Percentiles rank a stretch among this genome's conserved stretches.
Conservation (phyloP, 2,329 filamentous ascomycete species). For the Fusarium lyarnte region DNA sequence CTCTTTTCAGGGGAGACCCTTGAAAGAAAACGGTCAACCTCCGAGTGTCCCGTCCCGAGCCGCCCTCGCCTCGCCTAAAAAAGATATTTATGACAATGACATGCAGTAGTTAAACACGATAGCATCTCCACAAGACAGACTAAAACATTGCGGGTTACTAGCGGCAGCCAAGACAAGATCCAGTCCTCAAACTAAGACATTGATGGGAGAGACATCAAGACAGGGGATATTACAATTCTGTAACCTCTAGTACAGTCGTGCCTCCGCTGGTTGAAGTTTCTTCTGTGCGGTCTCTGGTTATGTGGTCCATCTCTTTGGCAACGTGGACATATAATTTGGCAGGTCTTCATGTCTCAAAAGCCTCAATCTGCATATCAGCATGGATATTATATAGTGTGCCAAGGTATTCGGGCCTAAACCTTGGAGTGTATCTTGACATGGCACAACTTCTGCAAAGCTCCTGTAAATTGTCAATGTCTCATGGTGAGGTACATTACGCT, state of each 20-base stretch:
- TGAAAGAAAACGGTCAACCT: background rate
- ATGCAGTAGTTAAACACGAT: background rate
- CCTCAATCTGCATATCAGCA: background rate
- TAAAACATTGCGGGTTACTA: background rate
- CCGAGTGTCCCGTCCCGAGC: slow-evolving; percentile 1
- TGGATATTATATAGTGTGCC: background rate
- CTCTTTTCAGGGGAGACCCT: background rate
- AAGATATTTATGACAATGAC: background rate
- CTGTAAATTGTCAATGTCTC: slow-evolving; percentile 13
- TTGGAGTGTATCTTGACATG: background rate
- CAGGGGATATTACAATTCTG: background rate
- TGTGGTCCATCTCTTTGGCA: background rate
- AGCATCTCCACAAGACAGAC: background rate
- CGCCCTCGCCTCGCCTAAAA: background rate
- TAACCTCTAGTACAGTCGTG: background rate
- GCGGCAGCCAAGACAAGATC: slow-evolving; percentile 1
- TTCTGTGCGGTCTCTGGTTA: background rate
- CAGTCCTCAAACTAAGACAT: background rate
- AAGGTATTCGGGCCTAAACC: background rate
- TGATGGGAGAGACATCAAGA: background rate
- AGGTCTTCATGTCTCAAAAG: background rate
- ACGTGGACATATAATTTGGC: background rate
- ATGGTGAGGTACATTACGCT: slow-evolving; percentile 22
- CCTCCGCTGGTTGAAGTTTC: background rate
- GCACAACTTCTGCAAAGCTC: slow-evolving; percentile 1